Conservation (phyloP, 2,329 filamentous ascomycete genomes). For the Microcyclosporella mali region DNA sequence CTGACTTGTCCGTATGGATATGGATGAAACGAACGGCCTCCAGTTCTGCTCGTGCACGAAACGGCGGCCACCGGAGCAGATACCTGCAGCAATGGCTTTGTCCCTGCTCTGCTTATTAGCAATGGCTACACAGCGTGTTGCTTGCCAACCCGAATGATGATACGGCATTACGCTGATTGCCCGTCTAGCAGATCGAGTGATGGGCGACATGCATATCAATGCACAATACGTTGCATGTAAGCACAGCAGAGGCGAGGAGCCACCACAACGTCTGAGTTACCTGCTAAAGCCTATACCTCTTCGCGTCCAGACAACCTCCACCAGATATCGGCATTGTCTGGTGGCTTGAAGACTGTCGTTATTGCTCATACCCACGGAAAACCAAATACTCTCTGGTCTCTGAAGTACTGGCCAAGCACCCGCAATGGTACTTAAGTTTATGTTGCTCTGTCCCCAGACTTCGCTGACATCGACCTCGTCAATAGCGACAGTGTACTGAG, state of each 20-base stretch:
- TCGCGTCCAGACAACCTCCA: conserved; percentile 28
- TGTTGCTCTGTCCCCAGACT: conserved; percentile 26
- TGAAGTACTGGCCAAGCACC: conserved; percentile 29
- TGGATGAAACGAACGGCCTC: conserved; percentile 20
- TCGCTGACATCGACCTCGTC: conserved; percentile 24
- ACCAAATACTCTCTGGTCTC: conserved; percentile 29
- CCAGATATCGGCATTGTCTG: conserved; percentile 23
- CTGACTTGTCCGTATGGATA: conserved; percentile 28
- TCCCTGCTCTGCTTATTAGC: conserved; percentile 22
- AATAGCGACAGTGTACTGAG: conserved; percentile 16
- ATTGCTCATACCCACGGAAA: conserved; percentile 28
- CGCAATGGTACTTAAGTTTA: conserved; percentile 21
- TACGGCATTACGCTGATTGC: neutral
- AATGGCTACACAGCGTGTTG: conserved; percentile 30
- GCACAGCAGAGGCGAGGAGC: too few relatives aligned
- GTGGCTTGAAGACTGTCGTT: conserved; percentile 22
- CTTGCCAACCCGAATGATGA: conserved; percentile 24
- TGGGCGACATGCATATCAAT: conserved; percentile 31
- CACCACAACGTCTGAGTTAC: too few relatives aligned
- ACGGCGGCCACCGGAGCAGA: conserved; percentile 26
- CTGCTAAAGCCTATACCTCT: too few relatives aligned
- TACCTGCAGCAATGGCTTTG: conserved; percentile 26
- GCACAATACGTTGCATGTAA: conserved; percentile 29
- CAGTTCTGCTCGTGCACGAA: conserved; percentile 29
- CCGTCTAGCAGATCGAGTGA: conserved; percentile 20